Evolutionary conservation across 208 protist genomes (phyloP), one percentile per base, ranked within the genome.

Genomic region (Leptomonas pyrrhocoris): DNA sequence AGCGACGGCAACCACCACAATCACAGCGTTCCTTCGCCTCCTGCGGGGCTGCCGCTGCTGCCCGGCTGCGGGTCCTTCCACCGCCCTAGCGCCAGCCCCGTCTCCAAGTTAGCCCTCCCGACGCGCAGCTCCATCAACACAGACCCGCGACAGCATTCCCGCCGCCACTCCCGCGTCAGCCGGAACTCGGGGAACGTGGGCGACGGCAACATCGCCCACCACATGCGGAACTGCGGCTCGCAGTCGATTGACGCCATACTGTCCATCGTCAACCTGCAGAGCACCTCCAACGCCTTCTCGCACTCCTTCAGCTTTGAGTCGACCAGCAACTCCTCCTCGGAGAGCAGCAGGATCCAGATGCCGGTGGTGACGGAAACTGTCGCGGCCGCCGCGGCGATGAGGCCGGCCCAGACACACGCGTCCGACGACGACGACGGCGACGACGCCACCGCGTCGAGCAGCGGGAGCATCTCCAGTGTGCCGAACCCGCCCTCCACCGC

Each of bases 201-300:
- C 1, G 19, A 45, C 18, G n/a, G 48, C 23, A 59, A 38, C 50
- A 19, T 40, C 27, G 60, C 51, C 25, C 18, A 43, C 31, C 46
- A 59, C n/a, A 30, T 45, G 48, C 13, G 38, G 18, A 36, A 46
- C 27, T 46, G 48, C 31, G 30, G 42, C 4, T 56, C 59, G 12
- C 56, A 86, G 63, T 76, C 80, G 0, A 63, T 89, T 6, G 84
- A 89, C 25, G 84, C 77, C 18, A 69, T 84, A n/a, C 63, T 89
- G 13, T 89, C 84, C 34, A 86, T 89, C 36, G 84, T 89, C 30
- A 85, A 89, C 43, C 45, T 89, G 34, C 62, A 80, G 19, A 85
- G 83, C 65, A 68, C 45, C 27, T 71, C 63, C 0, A 30, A 70
- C 25, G 72, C 28, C 31, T 40, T 48, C 34, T 74, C 56, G 4